Percentiles rank a stretch among this genome's conserved stretches.
Conservation (phyloP, 352 stramenopile genomes). For the Globisporangium echinulatum region DNA sequence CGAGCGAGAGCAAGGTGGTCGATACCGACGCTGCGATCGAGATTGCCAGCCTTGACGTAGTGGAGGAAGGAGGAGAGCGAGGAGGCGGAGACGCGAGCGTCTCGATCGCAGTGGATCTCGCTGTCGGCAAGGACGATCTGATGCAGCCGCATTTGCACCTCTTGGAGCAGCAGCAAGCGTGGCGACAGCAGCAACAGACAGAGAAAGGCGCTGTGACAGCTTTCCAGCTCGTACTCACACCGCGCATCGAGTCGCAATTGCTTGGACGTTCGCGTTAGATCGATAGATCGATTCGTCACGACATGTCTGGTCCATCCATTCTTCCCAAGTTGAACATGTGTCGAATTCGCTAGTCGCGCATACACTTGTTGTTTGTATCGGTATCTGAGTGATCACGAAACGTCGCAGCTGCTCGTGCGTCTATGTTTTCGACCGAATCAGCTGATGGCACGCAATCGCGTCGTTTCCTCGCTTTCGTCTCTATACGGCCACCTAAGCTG, state of each 20-base stretch:
- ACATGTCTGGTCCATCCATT: too few relatives aligned
- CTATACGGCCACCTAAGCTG: background rate
- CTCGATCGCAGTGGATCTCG: slow-evolving; percentile 7
- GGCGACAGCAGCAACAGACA: background rate
- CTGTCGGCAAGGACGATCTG: background rate
- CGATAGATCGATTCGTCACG: too few relatives aligned
- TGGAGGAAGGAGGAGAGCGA: too few relatives aligned
- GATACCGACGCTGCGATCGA: too few relatives aligned
- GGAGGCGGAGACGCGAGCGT: slow-evolving; percentile 1
- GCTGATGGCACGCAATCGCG: slow-evolving; percentile 1
- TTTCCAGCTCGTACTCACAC: slow-evolving; percentile 5
- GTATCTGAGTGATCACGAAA: background rate
- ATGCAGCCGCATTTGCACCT: background rate
- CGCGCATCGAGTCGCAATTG: background rate
- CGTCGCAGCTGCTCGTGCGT: background rate
- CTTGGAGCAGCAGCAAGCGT: background rate
- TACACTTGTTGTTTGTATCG: background rate
- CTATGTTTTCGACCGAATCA: slow-evolving; percentile 4
- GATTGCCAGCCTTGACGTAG: too few relatives aligned
- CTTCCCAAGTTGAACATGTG: too few relatives aligned
- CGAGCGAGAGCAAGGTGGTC: background rate
- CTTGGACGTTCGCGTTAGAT: background rate
- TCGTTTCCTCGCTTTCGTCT: background rate
- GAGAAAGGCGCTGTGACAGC: background rate
- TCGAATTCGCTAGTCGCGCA: background rate